A percentile compares a stretch with the other conserved stretches of the same genome.
These are phyloP conservation scores for Colletotrichum endophyticum DNA, from an alignment of 2,329 filamentous ascomycete genomes.

Conservation along the genomic window DNA sequence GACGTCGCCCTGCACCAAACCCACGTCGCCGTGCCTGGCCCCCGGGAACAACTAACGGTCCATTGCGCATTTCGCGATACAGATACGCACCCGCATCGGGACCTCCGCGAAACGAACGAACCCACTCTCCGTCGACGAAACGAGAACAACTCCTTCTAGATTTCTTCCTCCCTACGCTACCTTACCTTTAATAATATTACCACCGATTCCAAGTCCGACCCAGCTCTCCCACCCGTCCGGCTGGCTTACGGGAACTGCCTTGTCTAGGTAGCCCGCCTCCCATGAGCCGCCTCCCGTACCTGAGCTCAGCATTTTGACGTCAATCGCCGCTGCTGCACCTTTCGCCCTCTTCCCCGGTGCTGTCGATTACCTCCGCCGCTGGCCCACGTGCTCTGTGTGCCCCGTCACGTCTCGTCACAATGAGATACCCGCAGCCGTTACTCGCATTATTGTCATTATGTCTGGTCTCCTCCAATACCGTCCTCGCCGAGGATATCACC, in stretches of 20 bases:
- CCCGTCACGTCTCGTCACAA: not conserved
- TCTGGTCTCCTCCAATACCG: constrained; percentile 1
- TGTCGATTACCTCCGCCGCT: not conserved
- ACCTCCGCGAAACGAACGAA: not conserved
- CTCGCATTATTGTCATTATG: constrained; percentile 30
- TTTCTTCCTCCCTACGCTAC: not conserved
- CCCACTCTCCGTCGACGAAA: constrained; percentile 2
- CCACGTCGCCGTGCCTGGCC: not conserved
- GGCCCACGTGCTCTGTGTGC: not conserved
- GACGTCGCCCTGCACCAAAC: not conserved
- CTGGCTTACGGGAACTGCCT: constrained; percentile 2
- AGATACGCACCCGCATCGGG: not conserved
- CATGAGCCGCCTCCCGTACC: not conserved
- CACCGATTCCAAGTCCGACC: not conserved
- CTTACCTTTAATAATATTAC: not conserved
- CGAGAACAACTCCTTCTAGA: not conserved
- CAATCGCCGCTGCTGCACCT: not conserved
- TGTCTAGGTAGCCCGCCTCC: not conserved
- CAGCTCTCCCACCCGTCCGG: not conserved
- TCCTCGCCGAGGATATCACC: constrained; percentile 30
- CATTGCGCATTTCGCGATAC: not conserved
- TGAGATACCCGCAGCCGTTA: constrained; percentile 20
- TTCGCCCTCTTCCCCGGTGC: not conserved
- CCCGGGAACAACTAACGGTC: not conserved
- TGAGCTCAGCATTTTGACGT: not conserved